Percentiles rank a stretch among this genome's conserved stretches.
These are phyloP conservation scores for Taphrina deformans DNA, from an alignment of 1,139 yeast species.

Conservation along the genomic window DNA sequence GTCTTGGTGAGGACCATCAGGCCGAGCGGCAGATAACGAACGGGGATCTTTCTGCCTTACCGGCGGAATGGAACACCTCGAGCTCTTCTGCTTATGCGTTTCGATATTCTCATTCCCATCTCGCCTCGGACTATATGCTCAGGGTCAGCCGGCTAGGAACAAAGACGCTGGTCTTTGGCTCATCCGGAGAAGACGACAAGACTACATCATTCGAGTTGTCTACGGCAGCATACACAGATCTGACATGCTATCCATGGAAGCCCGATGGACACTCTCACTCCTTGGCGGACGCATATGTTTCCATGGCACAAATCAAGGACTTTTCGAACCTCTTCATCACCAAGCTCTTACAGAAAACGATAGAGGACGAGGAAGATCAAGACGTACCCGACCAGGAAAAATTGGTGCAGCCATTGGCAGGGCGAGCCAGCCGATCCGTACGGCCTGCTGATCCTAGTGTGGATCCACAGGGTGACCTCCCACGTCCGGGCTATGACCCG, in stretches of 20 bases:
- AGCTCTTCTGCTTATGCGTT: constrained; percentile 33
- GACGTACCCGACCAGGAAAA: neutral
- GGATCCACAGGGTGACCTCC: neutral
- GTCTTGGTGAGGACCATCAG: constrained; percentile 30
- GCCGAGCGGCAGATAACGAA: neutral
- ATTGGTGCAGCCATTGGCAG: neutral
- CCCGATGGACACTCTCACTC: neutral
- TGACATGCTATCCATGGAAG: constrained; percentile 15
- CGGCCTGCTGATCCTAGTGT: neutral
- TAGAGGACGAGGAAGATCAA: constrained; percentile 33
- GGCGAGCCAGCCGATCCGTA: neutral
- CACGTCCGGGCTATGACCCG: constrained; percentile 22
- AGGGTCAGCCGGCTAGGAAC: constrained; percentile 34
- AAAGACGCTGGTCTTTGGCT: constrained; percentile 35
- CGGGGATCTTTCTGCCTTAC: constrained; percentile 14
- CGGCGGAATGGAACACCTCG: constrained; percentile 21
- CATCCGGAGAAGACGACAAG: constrained; percentile 28
- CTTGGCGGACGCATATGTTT: constrained; percentile 10
- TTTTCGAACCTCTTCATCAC: constrained; percentile 34
- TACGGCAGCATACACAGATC: constrained; percentile 19
- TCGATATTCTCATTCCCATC: constrained; percentile 34
- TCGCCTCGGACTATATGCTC: constrained; percentile 29
- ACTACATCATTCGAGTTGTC: constrained; percentile 17
- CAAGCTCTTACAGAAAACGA: constrained; percentile 34
- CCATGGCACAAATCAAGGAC: constrained; percentile 18